These are phyloP conservation scores for Lentinula novae-zelandiae DNA, from an alignment of 1,284 basidiomycete species.

Conservation along the genomic window DNA sequence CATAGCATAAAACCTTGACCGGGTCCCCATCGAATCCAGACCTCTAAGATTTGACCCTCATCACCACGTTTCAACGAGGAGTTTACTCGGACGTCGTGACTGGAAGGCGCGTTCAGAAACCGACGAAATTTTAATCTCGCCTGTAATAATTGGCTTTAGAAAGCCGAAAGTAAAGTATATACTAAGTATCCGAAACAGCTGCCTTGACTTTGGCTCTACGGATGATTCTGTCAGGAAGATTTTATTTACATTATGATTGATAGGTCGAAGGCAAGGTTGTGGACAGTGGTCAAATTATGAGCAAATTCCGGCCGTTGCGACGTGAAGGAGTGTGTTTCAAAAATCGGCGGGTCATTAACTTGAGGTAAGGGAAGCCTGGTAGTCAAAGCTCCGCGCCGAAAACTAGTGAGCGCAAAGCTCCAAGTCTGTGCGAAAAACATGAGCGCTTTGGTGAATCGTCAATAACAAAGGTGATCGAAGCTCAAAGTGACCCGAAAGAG, in stretches of 20 bases:
- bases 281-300: not conserved
- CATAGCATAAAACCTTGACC: not conserved
- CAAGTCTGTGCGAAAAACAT: not conserved
- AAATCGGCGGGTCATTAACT: conserved; percentile 16
- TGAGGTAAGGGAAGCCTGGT: conserved; percentile 29
- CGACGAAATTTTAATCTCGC: not conserved
- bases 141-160: not conserved
- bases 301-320: not conserved
- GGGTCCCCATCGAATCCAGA: not conserved
- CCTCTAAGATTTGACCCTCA: conserved; percentile 2
- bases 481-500: not conserved
- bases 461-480: not conserved
- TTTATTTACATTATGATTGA: not conserved
- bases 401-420: not conserved
- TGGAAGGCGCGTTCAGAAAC: not conserved
- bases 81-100: not conserved
- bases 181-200: not conserved
- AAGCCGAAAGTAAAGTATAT: not conserved
- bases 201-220: not conserved
- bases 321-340: not conserved
- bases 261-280: not conserved
- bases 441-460: not conserved
- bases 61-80: not conserved
- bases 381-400: conserved; percentile 2
- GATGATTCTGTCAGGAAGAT: not conserved